Conservation (phyloP, 75 land plant species). For the Pseudotsuga menziesii region DNA sequence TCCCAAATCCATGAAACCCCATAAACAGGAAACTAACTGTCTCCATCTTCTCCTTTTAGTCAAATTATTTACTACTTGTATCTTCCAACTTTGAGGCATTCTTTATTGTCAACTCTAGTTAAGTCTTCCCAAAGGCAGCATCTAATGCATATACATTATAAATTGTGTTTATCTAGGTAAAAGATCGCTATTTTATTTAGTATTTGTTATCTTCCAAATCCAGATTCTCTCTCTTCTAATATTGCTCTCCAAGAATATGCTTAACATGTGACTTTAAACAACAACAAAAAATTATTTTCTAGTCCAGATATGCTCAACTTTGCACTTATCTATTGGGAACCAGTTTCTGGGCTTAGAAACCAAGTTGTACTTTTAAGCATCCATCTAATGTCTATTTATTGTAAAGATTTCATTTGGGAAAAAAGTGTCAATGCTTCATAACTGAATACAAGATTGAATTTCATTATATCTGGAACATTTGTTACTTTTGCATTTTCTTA, state of each 20-base stretch:
- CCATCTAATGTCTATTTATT: not conserved
- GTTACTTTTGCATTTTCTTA: too few relatives aligned
- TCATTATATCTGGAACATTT: too few relatives aligned
- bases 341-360: not conserved
- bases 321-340: not conserved
- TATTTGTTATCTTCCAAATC: not conserved
- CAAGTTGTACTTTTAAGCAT: not conserved
- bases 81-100: not conserved
- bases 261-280: not conserved
- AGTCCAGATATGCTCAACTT: not conserved
- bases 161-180: not conserved
- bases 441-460: not conserved
- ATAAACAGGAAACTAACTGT: not conserved
- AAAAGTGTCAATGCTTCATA: not conserved
- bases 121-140: not conserved
- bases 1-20: not conserved
- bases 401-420: not conserved
- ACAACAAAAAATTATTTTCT: not conserved
- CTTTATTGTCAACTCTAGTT: not conserved
- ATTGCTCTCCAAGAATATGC: not conserved
- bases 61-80: not conserved
- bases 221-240: not conserved
- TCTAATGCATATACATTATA: not conserved
- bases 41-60: not conserved
- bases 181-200: not conserved